Evolutionary conservation across 306 rosid species (phyloP).

Genomic region (Prunus campanulata): DNA sequence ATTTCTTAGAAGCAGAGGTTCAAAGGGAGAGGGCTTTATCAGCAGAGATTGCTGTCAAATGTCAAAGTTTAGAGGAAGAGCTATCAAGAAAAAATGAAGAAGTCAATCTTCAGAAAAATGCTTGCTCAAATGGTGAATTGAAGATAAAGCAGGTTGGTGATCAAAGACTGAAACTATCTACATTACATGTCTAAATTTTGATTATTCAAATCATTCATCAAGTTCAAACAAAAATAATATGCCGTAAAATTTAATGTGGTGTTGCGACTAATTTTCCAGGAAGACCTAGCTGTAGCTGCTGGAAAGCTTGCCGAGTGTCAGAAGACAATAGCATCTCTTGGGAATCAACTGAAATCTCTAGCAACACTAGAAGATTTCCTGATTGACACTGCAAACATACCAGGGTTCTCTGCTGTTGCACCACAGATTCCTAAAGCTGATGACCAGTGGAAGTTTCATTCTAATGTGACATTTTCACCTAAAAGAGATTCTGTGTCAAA

Average conservation of each 20-base stretch:
- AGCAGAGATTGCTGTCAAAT: conserved; percentile 42
- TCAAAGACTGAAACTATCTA: conserved; percentile 15
- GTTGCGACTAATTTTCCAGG: conserved; percentile 43
- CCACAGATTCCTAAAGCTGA: conserved; percentile 33
- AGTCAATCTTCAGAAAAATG: conserved; percentile 40
- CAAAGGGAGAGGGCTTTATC: conserved; percentile 54
- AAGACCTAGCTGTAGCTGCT: conserved; percentile 81
- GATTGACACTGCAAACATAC: conserved; percentile 59
- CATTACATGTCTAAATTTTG: not conserved
- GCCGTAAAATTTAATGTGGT: conserved; percentile 4
- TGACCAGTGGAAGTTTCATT: conserved; percentile 59
- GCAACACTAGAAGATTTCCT: conserved; percentile 91
- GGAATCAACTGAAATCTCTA: conserved; percentile 75
- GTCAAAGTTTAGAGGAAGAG: conserved; percentile 57
- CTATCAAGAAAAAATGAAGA: conserved; percentile 54
- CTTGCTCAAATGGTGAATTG: conserved; percentile 44
- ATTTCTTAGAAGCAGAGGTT: conserved; percentile 53
- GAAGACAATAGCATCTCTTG: conserved; percentile 90
- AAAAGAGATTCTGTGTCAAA: conserved; percentile 51
- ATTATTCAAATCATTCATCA: conserved; percentile 3
- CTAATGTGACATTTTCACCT: conserved; percentile 65
- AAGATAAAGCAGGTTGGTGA: conserved; percentile 79
- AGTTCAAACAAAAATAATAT: conserved; percentile 3
- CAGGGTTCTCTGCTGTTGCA: conserved; percentile 50
- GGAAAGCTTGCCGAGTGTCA: conserved; percentile 94